Evolutionary conservation across 2,329 filamentous ascomycete genomes (phyloP).

Genomic region (Beauveria scarabaeidicola): DNA sequence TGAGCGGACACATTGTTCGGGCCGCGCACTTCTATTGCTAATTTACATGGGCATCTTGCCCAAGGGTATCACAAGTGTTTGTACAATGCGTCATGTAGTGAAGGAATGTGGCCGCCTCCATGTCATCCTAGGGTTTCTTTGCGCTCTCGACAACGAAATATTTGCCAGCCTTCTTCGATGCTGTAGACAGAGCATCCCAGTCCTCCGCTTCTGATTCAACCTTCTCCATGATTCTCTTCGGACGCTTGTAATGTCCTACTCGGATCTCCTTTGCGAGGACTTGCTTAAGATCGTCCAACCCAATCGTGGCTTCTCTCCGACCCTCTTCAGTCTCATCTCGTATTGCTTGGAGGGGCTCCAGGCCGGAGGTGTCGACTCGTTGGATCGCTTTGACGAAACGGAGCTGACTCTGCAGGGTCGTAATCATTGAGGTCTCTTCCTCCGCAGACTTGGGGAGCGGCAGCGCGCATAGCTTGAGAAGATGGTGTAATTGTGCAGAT

Average conservation of each 20-base stretch:
- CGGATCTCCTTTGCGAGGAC: conserved; percentile 52
- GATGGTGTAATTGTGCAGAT: conserved; percentile 63
- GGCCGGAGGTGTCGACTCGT: conserved; percentile 60
- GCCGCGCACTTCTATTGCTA: not conserved
- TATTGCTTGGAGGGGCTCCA: conserved; percentile 69
- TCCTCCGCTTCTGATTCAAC: conserved; percentile 44
- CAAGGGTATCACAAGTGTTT: conserved; percentile 7
- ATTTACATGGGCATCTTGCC: not conserved
- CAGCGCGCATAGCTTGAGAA: conserved; percentile 82
- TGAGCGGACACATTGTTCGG: not conserved
- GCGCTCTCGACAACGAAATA: conserved; percentile 71
- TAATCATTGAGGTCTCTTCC: conserved; percentile 63
- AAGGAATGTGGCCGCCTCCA: conserved; percentile 12
- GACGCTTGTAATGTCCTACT: conserved; percentile 45
- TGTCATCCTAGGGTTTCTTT: conserved; percentile 24
- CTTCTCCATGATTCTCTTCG: conserved; percentile 28
- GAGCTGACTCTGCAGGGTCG: conserved; percentile 71
- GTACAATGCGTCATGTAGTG: not conserved
- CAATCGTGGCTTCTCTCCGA: conserved; percentile 51
- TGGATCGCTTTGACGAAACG: conserved; percentile 88
- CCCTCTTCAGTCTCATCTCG: conserved; percentile 68
- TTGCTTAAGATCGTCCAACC: conserved; percentile 45
- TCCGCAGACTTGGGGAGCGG: conserved; percentile 55
- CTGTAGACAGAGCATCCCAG: conserved; percentile 63
- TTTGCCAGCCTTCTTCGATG: conserved; percentile 56